A percentile compares a stretch with the other conserved stretches of the same genome.
These are phyloP conservation scores for Rhizopogon roseolus DNA, from an alignment of 768 basidiomycete species.

Conservation along the genomic window DNA sequence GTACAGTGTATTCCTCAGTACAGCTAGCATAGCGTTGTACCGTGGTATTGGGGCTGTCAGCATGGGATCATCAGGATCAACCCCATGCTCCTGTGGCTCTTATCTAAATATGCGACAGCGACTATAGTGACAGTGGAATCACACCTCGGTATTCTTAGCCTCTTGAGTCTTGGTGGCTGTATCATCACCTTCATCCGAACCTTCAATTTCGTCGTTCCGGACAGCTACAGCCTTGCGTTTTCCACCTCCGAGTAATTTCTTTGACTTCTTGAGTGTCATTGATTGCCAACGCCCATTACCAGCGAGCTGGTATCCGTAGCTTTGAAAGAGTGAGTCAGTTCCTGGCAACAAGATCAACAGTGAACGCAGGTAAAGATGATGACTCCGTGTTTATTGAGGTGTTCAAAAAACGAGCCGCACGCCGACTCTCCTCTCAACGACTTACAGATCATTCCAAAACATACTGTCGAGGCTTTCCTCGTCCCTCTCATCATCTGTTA, in stretches of 20 bases:
- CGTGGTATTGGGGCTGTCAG: slow-evolving; percentile 62
- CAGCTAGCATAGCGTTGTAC: slow-evolving; percentile 87
- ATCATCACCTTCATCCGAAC: slow-evolving; percentile 8
- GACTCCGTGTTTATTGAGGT: not conserved
- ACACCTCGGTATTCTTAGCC: slow-evolving; percentile 9
- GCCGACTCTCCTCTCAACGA: not conserved
- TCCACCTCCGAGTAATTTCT: slow-evolving; percentile 38
- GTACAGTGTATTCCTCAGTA: slow-evolving; percentile 80
- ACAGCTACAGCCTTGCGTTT: slow-evolving; percentile 37
- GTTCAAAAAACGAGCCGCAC: not conserved
- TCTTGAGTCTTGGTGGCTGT: slow-evolving; percentile 17
- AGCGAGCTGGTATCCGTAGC: slow-evolving; percentile 71
- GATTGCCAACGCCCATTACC: slow-evolving; percentile 79
- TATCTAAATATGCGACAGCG: not conserved
- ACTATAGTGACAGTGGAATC: not conserved
- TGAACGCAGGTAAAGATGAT: not conserved
- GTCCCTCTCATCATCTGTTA: slow-evolving; percentile 79
- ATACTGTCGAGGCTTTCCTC: slow-evolving; percentile 83
- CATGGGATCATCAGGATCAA: slow-evolving; percentile 61
- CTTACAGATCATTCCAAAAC: slow-evolving; percentile 86
- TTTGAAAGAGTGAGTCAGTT: slow-evolving; percentile 19
- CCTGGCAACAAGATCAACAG: not conserved
- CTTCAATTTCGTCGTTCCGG: slow-evolving; percentile 3
- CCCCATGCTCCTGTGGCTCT: slow-evolving; percentile 24
- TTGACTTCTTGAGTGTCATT: slow-evolving; percentile 64